Base-by-base conservation (phyloP, 2,329 filamentous ascomycete species). In the Alternaria tenuissima region DNA sequence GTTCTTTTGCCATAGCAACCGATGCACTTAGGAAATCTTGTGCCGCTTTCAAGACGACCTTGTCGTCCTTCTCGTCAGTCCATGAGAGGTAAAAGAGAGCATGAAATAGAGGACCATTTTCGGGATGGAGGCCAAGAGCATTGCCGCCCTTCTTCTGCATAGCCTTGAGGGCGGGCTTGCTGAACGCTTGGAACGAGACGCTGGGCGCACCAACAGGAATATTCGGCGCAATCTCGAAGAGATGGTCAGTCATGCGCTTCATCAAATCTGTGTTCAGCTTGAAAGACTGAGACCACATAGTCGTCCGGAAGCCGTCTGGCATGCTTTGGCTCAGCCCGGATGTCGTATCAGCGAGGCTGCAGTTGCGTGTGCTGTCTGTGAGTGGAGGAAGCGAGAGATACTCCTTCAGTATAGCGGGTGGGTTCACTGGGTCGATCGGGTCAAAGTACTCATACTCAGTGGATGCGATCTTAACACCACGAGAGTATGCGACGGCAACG, bases 91-190 rank as follows among this genome's bases (percentile, higher is more conserved):
- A 62, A 26, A 68, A 53, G 11, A 72, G 47, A 16, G 67, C 39
- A 11, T 69, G 30, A 28, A 69, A 62, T 18, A 67, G 62, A 5
- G 69, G 66, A 0, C 67, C 67, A 16, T 52, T 20, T 3, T 59
- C 49, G 5, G 64, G 22, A 24, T 49, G 22, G 16, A 76, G 63
- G 9, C 71, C 72, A 20, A 75, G 67, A 16, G 68, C 43, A 46
- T 76, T 74, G 2, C 73, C 74, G 26, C 66, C 68, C 22, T 66
- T 64, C 51, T 66, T 61, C 22, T 57, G 42, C 69, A 75, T 74
- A 18, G 61, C 39, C 18, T 38, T 9, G 7, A 74, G 57, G n/a
- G 57, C 58, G 7, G 49, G 55, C 30, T 54, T 52, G 9, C 68
- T 71, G 57, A 75, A 70, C 22, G 66, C 63, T 57, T 75, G 72